phyloP scores from a whole-genome alignment of 1,284 basidiomycete genomes.

The Coniferiporia sulphurascens region DNA sequence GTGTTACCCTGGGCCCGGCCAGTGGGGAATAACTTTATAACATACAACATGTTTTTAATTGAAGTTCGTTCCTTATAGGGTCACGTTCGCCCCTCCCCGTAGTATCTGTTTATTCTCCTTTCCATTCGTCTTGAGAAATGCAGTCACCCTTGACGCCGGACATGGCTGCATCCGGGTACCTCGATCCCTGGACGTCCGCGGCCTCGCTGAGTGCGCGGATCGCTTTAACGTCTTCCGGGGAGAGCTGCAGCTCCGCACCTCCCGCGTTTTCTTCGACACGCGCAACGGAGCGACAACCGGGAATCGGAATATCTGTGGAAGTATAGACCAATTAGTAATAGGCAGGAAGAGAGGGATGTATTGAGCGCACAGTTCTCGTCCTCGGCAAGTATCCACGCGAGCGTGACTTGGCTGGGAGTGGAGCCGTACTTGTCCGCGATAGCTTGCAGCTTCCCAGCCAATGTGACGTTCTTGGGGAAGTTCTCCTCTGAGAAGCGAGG shows the following conservation, averaged over 20 bases:
- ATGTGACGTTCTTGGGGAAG: constrained; percentile 33
- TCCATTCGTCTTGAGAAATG: constrained; percentile 15
- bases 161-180: constrained; percentile 3
- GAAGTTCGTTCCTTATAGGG: no score
- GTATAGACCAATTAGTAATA: background rate
- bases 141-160: constrained; percentile 5
- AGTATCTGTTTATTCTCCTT: no score
- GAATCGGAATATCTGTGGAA: constrained; percentile 19
- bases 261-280: constrained; percentile 18
- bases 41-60: no score
- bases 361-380: background rate
- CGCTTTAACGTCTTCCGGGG: constrained; percentile 11
- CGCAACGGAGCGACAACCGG: constrained; percentile 8
- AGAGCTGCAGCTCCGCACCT: constrained; percentile 13
- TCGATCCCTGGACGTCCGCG: constrained; percentile 12
- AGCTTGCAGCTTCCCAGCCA: constrained; percentile 29
- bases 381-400: constrained; percentile 35
- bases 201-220: constrained; percentile 12
- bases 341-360: background rate
- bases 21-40: no score
- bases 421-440: constrained; percentile 27
- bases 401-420: constrained; percentile 33
- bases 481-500: constrained; percentile 34
- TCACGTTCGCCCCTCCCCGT: no score
- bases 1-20: no score